Conservation (phyloP, 2,329 filamentous ascomycete genomes). For the Nannizzia gypsea region DNA sequence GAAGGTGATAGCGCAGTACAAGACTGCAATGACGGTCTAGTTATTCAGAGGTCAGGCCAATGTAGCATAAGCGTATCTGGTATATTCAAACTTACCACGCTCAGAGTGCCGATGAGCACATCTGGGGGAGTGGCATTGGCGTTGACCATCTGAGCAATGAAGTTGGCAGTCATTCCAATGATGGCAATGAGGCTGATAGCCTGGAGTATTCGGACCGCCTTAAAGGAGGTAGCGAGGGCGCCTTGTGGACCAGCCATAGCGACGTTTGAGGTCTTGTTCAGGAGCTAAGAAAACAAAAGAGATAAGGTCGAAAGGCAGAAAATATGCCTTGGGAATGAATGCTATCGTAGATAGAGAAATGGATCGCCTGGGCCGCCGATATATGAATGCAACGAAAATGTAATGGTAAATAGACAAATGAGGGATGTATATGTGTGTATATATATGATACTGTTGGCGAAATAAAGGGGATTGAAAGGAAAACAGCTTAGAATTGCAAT, state of each 20-base stretch:
- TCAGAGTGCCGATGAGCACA: slow-evolving; percentile 65
- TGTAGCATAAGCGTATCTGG: neutral
- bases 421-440: neutral
- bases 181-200: slow-evolving; percentile 60
- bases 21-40: slow-evolving; percentile 62
- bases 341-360: neutral
- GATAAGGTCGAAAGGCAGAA: neutral
- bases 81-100: slow-evolving; percentile 52
- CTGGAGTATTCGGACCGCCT: slow-evolving; percentile 59
- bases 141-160: slow-evolving; percentile 63
- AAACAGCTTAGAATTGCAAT: neutral
- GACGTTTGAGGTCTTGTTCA: slow-evolving; percentile 3
- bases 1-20: slow-evolving; percentile 69
- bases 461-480: neutral
- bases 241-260: slow-evolving; percentile 48
- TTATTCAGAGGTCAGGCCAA: neutral
- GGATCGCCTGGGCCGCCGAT: neutral
- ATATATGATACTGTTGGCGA: neutral
- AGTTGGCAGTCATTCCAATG: slow-evolving; percentile 70
- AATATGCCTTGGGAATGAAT: neutral
- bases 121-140: slow-evolving; percentile 54
- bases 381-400: neutral
- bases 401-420: no score
- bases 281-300: neutral
- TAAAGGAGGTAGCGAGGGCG: slow-evolving; percentile 67